Evolutionary conservation across 768 basidiomycete species (phyloP).

Genomic region (Hericium coralloides): DNA sequence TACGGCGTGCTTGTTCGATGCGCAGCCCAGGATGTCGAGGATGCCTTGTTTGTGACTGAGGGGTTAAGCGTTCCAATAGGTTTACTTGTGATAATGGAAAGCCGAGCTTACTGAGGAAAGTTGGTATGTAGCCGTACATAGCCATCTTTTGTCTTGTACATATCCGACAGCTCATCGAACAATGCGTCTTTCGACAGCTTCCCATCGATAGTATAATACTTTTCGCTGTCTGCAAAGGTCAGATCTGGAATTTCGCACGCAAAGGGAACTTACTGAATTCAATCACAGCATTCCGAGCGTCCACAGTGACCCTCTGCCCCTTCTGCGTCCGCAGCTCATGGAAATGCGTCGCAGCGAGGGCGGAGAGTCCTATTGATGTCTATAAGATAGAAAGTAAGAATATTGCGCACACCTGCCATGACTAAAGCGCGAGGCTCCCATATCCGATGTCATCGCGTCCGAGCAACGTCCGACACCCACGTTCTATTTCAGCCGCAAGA

Average conservation of each 20-base stretch:
- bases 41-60: slow-evolving; percentile 12
- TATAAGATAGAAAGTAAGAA: slow-evolving; percentile 9
- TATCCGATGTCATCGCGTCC: no score
- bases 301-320: slow-evolving; percentile 39
- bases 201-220: slow-evolving; percentile 39
- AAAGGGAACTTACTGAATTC: slow-evolving; percentile 36
- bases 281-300: slow-evolving; percentile 47
- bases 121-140: slow-evolving; percentile 55
- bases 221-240: slow-evolving; percentile 34
- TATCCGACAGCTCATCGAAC: slow-evolving; percentile 44
- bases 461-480: no score
- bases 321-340: slow-evolving; percentile 36
- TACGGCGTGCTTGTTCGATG: slow-evolving; percentile 5
- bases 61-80: slow-evolving; percentile 19
- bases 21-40: slow-evolving; percentile 11
- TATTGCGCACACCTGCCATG: not conserved
- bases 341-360: slow-evolving; percentile 43
- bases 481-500: no score
- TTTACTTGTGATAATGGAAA: not conserved
- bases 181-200: slow-evolving; percentile 20
- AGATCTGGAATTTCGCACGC: not conserved
- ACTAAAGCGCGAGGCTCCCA: no score
- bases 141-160: slow-evolving; percentile 45
- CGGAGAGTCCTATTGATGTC: slow-evolving; percentile 42
- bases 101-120: slow-evolving; percentile 44